These are phyloP conservation scores for Poa annua DNA, from an alignment of 176 grass and related monocot genomes.

Conservation along the genomic window DNA sequence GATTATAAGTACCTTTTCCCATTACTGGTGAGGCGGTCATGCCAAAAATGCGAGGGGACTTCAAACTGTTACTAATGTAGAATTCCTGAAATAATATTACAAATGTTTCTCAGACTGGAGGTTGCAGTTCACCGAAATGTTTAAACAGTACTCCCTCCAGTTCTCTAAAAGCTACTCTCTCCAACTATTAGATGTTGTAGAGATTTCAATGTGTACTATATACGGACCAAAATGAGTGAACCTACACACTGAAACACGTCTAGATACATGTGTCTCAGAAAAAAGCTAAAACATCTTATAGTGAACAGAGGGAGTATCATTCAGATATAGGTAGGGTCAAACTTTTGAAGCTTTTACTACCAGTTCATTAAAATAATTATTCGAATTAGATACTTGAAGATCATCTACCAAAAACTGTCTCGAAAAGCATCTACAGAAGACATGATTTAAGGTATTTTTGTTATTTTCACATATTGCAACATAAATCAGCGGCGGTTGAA, in stretches of 20 bases:
- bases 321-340: constrained; percentile 3
- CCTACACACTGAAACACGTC: too few species aligned
- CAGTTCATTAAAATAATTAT: not conserved
- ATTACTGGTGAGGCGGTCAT: constrained; percentile 97
- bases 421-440: not conserved
- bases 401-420: not conserved
- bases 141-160: not conserved
- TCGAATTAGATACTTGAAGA: not conserved
- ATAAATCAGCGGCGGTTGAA: not conserved
- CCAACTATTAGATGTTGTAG: too few species aligned
- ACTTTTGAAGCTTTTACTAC: not conserved
- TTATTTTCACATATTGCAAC: not conserved
- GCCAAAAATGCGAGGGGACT: constrained; percentile 82
- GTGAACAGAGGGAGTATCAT: not conserved
- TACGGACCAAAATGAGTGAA: too few species aligned
- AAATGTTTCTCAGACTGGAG: constrained; percentile 40
- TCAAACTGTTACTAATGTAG: constrained; percentile 54
- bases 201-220: too few species aligned
- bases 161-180: not conserved
- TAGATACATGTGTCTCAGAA: too few species aligned
- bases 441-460: not conserved
- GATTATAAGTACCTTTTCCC: constrained; percentile 74
- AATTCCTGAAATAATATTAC: constrained; percentile 69
- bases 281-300: too few species aligned
- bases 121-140: not conserved